Conservation (phyloP, 257 asterid genomes). For the Nyctanthes arbortristis region DNA sequence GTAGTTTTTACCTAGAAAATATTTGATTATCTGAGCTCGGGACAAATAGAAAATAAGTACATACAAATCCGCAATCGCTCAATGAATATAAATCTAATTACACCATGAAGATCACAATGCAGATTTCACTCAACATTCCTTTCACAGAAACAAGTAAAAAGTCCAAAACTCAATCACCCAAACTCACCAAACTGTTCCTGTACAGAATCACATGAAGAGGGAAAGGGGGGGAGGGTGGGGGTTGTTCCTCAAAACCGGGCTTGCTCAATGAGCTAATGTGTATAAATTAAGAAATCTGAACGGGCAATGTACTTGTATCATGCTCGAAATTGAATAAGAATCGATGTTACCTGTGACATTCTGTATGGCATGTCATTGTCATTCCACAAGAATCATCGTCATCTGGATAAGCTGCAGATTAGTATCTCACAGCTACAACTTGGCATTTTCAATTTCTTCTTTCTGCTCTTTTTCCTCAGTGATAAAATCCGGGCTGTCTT, state of each 20-base stretch:
- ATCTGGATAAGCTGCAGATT: background rate
- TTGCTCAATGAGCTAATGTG: background rate
- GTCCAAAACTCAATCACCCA: too few species aligned
- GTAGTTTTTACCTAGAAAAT: too few species aligned
- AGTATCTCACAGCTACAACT: background rate
- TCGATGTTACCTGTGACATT: background rate
- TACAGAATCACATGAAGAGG: too few species aligned
- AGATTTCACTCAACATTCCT: too few species aligned
- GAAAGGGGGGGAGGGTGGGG: background rate
- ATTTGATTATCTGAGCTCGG: too few species aligned
- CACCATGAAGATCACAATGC: background rate
- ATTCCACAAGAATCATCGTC: too few species aligned
- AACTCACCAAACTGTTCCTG: too few species aligned
- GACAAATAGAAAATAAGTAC: too few species aligned
- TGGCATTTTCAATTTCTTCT: conserved; percentile 59
- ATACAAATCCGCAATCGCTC: too few species aligned
- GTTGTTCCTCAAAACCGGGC: background rate
- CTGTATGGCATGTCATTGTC: too few species aligned
- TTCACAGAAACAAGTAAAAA: too few species aligned
- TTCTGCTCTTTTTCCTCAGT: conserved; percentile 45
- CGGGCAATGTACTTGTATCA: background rate
- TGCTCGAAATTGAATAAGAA: background rate
- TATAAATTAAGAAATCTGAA: background rate
- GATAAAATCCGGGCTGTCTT: conserved; percentile 48
- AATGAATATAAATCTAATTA: background rate